Percentiles rank a stretch among this genome's conserved stretches.
phyloP scores from a whole-genome alignment of 2,329 filamentous ascomycete species.

The Helminthosporium solani region DNA sequence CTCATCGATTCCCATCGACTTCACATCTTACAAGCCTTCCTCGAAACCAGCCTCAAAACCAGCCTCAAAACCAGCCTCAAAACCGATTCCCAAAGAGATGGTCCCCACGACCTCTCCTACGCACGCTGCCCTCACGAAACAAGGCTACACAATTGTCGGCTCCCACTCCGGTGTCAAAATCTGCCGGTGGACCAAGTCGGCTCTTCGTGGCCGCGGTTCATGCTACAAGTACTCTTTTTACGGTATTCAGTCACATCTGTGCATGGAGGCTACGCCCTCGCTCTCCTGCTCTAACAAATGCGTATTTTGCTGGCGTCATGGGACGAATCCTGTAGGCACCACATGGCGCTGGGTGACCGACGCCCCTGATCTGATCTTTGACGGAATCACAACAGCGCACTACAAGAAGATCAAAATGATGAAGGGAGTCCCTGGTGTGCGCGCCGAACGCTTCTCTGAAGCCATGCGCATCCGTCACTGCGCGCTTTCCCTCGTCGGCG shows the following conservation, averaged over 20 bases:
- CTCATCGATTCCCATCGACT: slow-evolving; percentile 74
- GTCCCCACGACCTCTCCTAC: slow-evolving; percentile 89
- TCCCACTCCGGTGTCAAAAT: slow-evolving; percentile 97
- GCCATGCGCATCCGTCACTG: slow-evolving; percentile 93
- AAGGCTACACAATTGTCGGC: slow-evolving; percentile 93
- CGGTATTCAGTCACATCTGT: slow-evolving; percentile 92
- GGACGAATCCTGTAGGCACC: slow-evolving; percentile 94
- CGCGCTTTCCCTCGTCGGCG: slow-evolving; percentile 86
- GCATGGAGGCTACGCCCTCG: slow-evolving; percentile 97
- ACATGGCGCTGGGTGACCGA: slow-evolving; percentile 97
- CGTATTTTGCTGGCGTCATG: slow-evolving; percentile 98
- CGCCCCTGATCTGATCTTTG: slow-evolving; percentile 83
- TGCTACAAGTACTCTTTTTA: slow-evolving; percentile 99
- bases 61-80: slow-evolving; percentile 52
- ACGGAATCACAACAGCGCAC: slow-evolving; percentile 85
- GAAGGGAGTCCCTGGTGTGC: slow-evolving; percentile 87
- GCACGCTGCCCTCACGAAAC: slow-evolving; percentile 85
- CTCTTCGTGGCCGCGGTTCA: slow-evolving; percentile 85
- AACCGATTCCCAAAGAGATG: slow-evolving; percentile 76
- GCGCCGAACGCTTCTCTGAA: slow-evolving; percentile 87
- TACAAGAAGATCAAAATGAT: slow-evolving; percentile 99
- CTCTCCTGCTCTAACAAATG: slow-evolving; percentile 98
- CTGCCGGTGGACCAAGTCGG: slow-evolving; percentile 97
- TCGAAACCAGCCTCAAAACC: slow-evolving; percentile 42
- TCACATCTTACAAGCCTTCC: slow-evolving; percentile 68